Evolutionary conservation across 1,284 basidiomycete genomes (phyloP), one percentile per base, ranked within the genome.

Genomic region (Mixia osmundae): DNA sequence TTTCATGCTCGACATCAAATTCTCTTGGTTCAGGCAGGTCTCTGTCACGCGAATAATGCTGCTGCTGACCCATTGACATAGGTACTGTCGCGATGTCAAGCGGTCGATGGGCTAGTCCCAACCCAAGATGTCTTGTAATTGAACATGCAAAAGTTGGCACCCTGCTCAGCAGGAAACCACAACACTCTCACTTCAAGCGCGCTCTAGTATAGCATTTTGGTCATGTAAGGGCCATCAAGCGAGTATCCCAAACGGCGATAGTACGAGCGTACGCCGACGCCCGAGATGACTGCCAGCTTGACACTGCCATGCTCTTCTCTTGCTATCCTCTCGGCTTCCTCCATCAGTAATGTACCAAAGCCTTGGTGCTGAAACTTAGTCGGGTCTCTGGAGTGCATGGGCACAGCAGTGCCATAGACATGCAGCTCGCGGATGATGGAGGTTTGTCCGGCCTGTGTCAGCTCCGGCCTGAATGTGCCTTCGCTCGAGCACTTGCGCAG

Each of bases 341-440:
- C 91, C 91, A 99, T 99, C 41, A 99, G 61, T 42, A 97, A 56
- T 19, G 85, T 95, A 15, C 91, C 91, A 54, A 97, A 95, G 7
- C 91, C 91, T 67, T 87, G 80, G 58, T 94, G 85, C 55, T 94
- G 85, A 64, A 94, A 94, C 57, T 91, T 91, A 32, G 85, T 94
- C 12, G 91, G 91, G 58, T 99, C 89, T 34, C 91, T 67, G 36
- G 79, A 80, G 57, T 97, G 91, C 19, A 99, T 80, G 3, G 85
- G 85, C 21, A 95, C 85, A 7, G 91, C 89, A 7, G 85, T 95
- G 19, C 91, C 91, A 55, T 99, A 97, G n/a, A 97, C 50, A 25
- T 45, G 56, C 50, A 97, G 61, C 57, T 97, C 89, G 45, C 89
- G 65, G 22, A 97, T 87, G 54, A 99, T 82, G 55, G 83, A 91